phyloP scores from a whole-genome alignment of 2,329 filamentous ascomycete genomes.

The Colletotrichum echinochloae region DNA sequence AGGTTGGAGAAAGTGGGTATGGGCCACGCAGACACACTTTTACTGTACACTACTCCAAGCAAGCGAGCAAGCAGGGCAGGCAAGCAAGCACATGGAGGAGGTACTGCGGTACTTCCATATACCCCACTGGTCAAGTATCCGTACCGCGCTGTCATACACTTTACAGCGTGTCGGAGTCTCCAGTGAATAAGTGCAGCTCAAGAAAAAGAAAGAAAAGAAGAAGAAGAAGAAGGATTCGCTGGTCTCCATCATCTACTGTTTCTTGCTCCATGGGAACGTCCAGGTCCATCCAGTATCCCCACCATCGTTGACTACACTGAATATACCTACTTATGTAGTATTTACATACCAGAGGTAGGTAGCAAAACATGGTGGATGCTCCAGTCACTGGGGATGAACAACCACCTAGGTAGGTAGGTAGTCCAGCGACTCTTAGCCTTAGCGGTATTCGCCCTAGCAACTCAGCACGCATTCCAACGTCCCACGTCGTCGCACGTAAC shows the following conservation, averaged over 20 bases:
- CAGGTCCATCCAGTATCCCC: neutral
- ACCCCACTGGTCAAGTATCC: no score
- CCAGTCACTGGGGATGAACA: conserved; percentile 2
- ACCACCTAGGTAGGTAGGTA: no score
- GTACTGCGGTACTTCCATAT: neutral
- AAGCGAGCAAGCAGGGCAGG: no score
- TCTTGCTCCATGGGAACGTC: conserved; percentile 2
- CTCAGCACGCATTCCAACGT: conserved; percentile 6
- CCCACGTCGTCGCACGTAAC: conserved; percentile 38
- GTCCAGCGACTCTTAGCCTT: neutral
- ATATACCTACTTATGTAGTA: no score
- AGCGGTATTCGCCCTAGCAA: neutral
- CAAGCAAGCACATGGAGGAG: neutral
- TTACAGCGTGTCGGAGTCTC: conserved; percentile 7
- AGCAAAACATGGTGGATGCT: neutral
- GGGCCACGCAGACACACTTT: neutral
- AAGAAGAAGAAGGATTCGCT: no score
- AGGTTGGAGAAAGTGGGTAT: neutral
- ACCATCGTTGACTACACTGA: neutral
- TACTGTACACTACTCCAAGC: no score
- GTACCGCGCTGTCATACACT: neutral
- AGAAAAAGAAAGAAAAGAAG: neutral
- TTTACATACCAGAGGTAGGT: no score
- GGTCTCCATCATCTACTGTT: neutral
- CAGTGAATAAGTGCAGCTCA: neutral